Evolutionary conservation across 176 grass and related monocot genomes (phyloP).

Genomic region (Oropetium thomaeum): DNA sequence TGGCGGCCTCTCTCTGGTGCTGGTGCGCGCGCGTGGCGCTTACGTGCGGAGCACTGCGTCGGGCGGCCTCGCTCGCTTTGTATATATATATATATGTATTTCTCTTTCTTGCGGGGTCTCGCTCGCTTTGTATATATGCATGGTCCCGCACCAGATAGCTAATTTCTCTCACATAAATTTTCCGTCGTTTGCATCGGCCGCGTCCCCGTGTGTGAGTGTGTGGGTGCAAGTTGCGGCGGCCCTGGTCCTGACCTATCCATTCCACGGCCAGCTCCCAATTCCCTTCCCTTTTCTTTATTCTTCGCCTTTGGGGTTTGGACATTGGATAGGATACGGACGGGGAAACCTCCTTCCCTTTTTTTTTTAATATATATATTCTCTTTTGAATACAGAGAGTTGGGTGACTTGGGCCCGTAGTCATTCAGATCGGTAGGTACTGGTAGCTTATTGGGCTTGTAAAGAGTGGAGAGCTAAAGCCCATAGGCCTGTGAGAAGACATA

Average conservation of each 20-base stretch:
- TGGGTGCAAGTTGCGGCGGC: not conserved
- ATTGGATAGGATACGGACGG: too few relatives aligned
- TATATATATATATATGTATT: too few relatives aligned
- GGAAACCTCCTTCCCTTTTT: not conserved
- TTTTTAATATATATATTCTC: not conserved
- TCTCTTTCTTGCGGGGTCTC: too few relatives aligned
- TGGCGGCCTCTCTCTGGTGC: too few relatives aligned
- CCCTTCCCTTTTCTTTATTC: not conserved
- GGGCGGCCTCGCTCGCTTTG: not conserved
- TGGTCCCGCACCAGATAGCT: not conserved
- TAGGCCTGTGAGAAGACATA: not conserved
- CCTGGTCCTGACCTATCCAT: slow-evolving; percentile 4
- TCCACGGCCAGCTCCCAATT: not conserved
- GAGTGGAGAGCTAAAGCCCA: not conserved
- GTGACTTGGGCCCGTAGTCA: not conserved
- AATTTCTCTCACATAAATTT: not conserved
- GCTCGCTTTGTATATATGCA: too few relatives aligned
- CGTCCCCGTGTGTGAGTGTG: too few relatives aligned
- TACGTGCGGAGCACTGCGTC: slow-evolving; percentile 29
- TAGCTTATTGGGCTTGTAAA: not conserved
- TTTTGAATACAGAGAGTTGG: not conserved
- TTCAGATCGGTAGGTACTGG: not conserved
- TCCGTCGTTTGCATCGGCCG: slow-evolving; percentile 19
- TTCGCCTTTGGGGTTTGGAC: not conserved
- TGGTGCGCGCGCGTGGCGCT: not conserved